A percentile compares a stretch with the other conserved stretches of the same genome.
phyloP scores from a whole-genome alignment of 2,329 filamentous ascomycete species.

The Dactylonectria macrodidyma region DNA sequence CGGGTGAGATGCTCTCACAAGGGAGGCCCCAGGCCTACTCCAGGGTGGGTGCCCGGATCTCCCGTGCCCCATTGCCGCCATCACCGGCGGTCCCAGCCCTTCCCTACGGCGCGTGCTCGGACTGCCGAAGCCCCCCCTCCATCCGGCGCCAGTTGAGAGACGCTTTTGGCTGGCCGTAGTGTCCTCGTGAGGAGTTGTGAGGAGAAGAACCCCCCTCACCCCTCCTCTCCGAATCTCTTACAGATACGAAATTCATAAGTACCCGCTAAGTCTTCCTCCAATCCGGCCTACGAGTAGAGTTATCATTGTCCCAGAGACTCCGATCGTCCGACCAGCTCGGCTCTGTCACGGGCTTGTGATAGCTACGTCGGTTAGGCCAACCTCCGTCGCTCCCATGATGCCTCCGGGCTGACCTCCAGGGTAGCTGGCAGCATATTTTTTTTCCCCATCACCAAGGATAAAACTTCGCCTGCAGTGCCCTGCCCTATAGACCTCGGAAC shows the following conservation, averaged over 20 bases:
- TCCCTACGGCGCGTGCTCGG: conserved; percentile 37
- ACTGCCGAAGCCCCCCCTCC: conserved; percentile 47
- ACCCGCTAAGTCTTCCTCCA: conserved; percentile 22
- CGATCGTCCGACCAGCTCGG: conserved; percentile 46
- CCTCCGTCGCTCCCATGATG: conserved; percentile 17
- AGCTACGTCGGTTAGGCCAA: conserved; percentile 37
- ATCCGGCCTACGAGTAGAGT: conserved; percentile 25
- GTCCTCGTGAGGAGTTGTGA: conserved; percentile 24
- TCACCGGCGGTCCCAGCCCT: conserved; percentile 40
- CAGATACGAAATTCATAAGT: conserved; percentile 20
- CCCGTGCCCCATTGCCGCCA: conserved; percentile 40
- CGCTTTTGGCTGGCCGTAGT: neutral
- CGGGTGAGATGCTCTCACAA: conserved; percentile 17
- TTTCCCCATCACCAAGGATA: neutral
- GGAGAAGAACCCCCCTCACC: conserved; percentile 34
- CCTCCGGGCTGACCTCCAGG: conserved; percentile 4
- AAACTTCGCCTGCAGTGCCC: conserved; percentile 22
- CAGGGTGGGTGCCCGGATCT: conserved; percentile 38
- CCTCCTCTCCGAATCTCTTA: conserved; percentile 32
- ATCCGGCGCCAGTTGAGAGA: conserved; percentile 36
- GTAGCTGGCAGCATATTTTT: neutral
- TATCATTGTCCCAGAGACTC: conserved; percentile 36
- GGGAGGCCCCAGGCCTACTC: conserved; percentile 16
- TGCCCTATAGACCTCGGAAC: conserved; percentile 16
- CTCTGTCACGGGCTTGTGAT: conserved; percentile 20